Percentiles rank a stretch among this genome's conserved stretches.
Evolutionary conservation across 768 basidiomycete species (phyloP).

Genomic region (Mycena vitilis): DNA sequence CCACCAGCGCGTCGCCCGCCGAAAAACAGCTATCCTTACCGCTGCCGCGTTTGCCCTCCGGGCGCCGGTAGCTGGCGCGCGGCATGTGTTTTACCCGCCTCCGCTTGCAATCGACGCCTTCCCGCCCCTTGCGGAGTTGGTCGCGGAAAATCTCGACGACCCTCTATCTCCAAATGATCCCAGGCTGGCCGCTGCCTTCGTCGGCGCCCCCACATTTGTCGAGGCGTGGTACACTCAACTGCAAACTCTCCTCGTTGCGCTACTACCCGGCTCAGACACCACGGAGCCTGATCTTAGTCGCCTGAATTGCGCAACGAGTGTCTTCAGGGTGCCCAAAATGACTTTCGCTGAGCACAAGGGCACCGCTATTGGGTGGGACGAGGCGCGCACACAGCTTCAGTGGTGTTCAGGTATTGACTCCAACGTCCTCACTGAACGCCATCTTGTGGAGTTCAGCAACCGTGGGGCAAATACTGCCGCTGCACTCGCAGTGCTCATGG

Average conservation of each 20-base stretch:
- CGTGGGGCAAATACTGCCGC: not conserved
- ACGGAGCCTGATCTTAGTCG: too few relatives aligned
- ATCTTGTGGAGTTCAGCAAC: not conserved
- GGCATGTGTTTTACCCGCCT: not conserved
- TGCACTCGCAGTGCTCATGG: conserved; percentile 5
- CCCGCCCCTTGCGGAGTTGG: conserved; percentile 10
- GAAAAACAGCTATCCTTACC: not conserved
- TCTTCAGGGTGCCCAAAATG: not conserved
- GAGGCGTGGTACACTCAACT: conserved; percentile 1
- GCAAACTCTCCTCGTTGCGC: not conserved
- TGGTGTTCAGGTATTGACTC: not conserved
- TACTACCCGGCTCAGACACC: not conserved
- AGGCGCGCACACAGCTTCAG: conserved; percentile 9
- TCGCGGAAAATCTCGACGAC: conserved; percentile 1
- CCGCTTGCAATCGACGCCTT: conserved; percentile 14
- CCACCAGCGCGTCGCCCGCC: not conserved
- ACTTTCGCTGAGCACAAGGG: not conserved
- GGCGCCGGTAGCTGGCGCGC: not conserved
- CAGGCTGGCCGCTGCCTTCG: not conserved
- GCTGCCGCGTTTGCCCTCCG: not conserved
- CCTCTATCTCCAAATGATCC: not conserved
- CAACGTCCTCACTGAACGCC: not conserved
- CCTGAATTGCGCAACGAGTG: conserved; percentile 14
- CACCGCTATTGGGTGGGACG: conserved; percentile 15
- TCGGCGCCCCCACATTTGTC: conserved; percentile 3